These are phyloP conservation scores for Medicago lupulina DNA, from an alignment of 306 rosid genomes.

Conservation along the genomic window DNA sequence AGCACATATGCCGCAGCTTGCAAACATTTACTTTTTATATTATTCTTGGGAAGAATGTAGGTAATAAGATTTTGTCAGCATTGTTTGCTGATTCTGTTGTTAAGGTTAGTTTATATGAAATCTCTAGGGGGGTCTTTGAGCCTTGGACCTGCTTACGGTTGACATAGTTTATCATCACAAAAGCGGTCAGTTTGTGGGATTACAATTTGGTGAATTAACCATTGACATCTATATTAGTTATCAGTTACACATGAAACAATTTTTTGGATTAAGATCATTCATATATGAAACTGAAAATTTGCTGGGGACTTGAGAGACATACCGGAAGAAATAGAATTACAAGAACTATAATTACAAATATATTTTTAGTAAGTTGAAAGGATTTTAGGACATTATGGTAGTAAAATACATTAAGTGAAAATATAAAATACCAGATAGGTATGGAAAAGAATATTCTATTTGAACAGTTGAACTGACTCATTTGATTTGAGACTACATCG, in stretches of 20 bases:
- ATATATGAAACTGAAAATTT: background rate
- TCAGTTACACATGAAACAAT: background rate
- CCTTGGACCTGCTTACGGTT: slow-evolving; percentile 4
- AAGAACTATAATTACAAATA: slow-evolving; percentile 11
- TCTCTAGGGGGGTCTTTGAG: slow-evolving; percentile 2
- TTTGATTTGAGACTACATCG: slow-evolving; percentile 29
- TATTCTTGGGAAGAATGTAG: slow-evolving; percentile 18
- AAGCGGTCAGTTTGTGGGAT: background rate
- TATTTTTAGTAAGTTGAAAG: slow-evolving; percentile 13
- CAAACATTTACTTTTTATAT: slow-evolving; percentile 21
- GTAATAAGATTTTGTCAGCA: slow-evolving; percentile 13
- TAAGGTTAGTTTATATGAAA: slow-evolving; percentile 16
- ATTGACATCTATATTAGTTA: background rate
- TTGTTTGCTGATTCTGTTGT: slow-evolving; percentile 15
- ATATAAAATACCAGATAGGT: slow-evolving; percentile 4
- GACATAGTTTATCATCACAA: background rate
- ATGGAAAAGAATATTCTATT: slow-evolving; percentile 2
- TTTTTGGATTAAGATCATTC: slow-evolving; percentile 22
- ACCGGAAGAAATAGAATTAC: slow-evolving; percentile 23
- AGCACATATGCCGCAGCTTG: slow-evolving; percentile 11
- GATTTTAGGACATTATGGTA: background rate
- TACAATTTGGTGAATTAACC: slow-evolving; percentile 22
- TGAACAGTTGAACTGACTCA: slow-evolving; percentile 10
- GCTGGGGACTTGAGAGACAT: slow-evolving; percentile 22
- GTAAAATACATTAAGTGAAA: slow-evolving; percentile 6